Percentiles rank a stretch among this genome's conserved stretches.
Evolutionary conservation across 345 rosid genomes (phyloP).

Genomic region (Citrus reticulata): DNA sequence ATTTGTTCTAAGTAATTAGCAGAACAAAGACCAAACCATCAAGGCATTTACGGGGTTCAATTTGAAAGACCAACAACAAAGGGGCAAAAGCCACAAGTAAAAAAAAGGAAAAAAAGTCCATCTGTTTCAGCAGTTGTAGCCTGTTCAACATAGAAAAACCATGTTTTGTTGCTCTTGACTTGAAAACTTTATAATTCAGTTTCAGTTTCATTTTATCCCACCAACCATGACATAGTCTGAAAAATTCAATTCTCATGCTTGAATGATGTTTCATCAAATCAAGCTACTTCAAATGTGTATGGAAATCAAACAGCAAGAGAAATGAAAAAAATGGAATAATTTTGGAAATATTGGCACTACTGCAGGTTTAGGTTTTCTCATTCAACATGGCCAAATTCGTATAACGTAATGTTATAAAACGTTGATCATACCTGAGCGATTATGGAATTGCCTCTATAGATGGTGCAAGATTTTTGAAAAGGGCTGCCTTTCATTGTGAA

Average conservation of each 20-base stretch:
- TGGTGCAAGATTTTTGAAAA: constrained; percentile 80
- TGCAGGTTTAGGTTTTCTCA: background rate
- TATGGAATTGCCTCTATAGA: constrained; percentile 53
- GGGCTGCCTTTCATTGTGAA: constrained; percentile 60
- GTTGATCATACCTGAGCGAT: constrained; percentile 64
- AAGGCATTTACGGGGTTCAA: background rate
- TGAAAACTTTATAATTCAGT: background rate
- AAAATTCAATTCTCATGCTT: background rate
- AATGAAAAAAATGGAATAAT: background rate
- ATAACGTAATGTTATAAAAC: background rate
- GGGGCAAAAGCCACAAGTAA: background rate
- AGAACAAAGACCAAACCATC: background rate
- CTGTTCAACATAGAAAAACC: background rate
- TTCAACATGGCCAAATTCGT: background rate
- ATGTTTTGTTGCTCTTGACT: background rate
- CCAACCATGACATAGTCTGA: background rate
- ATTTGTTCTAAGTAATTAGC: background rate
- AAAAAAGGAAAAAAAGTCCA: background rate
- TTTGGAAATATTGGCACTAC: background rate
- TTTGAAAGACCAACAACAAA: background rate
- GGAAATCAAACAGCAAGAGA: background rate
- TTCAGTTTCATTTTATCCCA: background rate
- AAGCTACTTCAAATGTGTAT: background rate
- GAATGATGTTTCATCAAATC: background rate
- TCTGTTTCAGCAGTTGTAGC: no score